Evolutionary conservation across 768 basidiomycete species (phyloP).

Genomic region (Asterophora lycoperdoides): DNA sequence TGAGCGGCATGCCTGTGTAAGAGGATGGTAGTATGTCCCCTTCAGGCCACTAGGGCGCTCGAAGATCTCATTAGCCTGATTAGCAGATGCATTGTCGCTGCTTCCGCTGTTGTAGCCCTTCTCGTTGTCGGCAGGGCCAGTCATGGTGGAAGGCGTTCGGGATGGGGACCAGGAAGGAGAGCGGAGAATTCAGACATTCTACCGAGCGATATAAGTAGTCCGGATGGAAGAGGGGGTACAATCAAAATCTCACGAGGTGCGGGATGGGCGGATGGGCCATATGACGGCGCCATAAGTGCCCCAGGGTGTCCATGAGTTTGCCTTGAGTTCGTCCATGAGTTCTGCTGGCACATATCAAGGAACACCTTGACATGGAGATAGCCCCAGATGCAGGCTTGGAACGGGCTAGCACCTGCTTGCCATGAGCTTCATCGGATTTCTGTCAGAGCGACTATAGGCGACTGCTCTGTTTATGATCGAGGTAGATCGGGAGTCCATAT

Average conservation of each 20-base stretch:
- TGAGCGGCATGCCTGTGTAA: conserved; percentile 17
- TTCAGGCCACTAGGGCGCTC: conserved; percentile 21
- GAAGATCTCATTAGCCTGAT: conserved; percentile 13
- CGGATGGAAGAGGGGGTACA: conserved; percentile 11
- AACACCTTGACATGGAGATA: conserved; percentile 10
- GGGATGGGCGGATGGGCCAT: conserved; percentile 13
- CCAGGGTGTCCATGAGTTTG: conserved; percentile 6
- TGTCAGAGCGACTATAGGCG: no score
- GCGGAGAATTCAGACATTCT: conserved; percentile 4
- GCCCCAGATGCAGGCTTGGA: background rate
- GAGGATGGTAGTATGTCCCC: conserved; percentile 21
- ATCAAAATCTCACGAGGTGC: conserved; percentile 16
- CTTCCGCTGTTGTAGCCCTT: conserved; percentile 14
- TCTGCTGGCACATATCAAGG: background rate
- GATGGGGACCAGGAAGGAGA: conserved; percentile 6
- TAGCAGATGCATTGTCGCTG: conserved; percentile 13
- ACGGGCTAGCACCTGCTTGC: background rate
- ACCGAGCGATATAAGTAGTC: conserved; percentile 17
- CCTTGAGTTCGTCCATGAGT: conserved; percentile 1
- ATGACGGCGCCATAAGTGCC: conserved; percentile 11
- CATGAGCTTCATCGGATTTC: background rate
- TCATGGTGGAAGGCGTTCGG: conserved; percentile 13
- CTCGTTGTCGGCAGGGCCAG: conserved; percentile 18
- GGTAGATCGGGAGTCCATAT: conserved; percentile 7
- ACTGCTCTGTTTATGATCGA: background rate